Evolutionary conservation across 2,329 filamentous ascomycete genomes (phyloP), one percentile per base, ranked within the genome.

Genomic region (Coniochaeta sp.): DNA sequence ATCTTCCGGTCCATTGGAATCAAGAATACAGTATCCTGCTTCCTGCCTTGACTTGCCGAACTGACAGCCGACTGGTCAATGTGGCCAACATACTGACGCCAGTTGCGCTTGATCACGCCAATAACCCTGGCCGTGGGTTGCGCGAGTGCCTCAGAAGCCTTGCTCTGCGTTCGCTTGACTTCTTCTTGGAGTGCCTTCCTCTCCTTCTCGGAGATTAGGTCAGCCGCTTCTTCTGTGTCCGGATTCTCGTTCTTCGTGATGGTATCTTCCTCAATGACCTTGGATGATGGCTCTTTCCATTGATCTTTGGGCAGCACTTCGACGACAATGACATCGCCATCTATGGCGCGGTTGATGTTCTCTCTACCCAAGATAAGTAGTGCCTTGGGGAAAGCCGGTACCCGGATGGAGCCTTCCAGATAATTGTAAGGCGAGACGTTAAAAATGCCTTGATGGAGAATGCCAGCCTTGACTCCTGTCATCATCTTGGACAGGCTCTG

Each of bases 351-450:
- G 75, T 98, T 99, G 79, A 96, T 97, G 74, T 96, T 97, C 69
- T 99, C 95, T 62, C 95, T 85, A 14, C 95, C 95, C 17, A 98
- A 81, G 55, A 99, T 84, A 17, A 99, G 81, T 32, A 99, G 83
- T 1, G 92, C 83, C 68, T 95, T 96, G 62, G 95, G 89, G 69
- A 99, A 99, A 4, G 93, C 86, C 1, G 93, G 86, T 0, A 96
- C 92, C 67, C 93, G 89, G 63, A 98, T 89, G 0, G 91, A 92
- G 1, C 91, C 95, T 73, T 99, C 95, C 12, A 99, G 81, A 68
- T 98, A 99, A 77, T 99, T 99, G 80, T 98, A 99, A 0, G 91
- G 91, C 8, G 95, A 98, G 30, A 98, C 91, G 70, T 93, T 96
- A 78, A 97, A 99, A 26, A 90, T 88, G 7, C 95, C 95, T 75